Conservation (phyloP, 768 basidiomycete genomes). For the Myochromella boudieri region DNA sequence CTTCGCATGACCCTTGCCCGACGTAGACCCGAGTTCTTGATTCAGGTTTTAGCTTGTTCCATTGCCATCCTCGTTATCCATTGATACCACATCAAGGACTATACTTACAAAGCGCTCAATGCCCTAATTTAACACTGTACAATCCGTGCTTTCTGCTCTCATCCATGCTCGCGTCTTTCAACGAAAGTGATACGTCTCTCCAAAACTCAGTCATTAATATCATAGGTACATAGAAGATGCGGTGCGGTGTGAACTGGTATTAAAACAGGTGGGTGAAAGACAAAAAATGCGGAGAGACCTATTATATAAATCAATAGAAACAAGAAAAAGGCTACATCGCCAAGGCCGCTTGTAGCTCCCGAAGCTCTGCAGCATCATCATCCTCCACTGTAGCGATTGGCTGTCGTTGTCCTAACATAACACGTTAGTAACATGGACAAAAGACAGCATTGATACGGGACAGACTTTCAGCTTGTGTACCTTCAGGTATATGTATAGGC, state of each 20-base stretch:
- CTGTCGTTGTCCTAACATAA: conserved; percentile 26
- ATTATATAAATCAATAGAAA: conserved; percentile 19
- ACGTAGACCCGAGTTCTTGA: conserved; percentile 26
- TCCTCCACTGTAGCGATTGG: conserved; percentile 62
- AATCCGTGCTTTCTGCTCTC: conserved; percentile 7
- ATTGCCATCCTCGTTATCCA: conserved; percentile 25
- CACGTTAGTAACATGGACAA: background rate
- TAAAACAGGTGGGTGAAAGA: conserved; percentile 20
- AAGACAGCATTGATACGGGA: background rate
- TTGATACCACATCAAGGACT: conserved; percentile 32
- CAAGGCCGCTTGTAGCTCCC: conserved; percentile 83
- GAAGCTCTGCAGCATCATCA: conserved; percentile 90
- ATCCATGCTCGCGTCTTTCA: conserved; percentile 4
- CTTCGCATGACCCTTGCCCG: conserved; percentile 9
- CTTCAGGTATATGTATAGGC: conserved; percentile 80
- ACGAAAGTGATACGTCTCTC: conserved; percentile 1
- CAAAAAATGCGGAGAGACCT: conserved; percentile 19
- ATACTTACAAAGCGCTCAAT: conserved; percentile 19
- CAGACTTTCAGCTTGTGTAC: conserved; percentile 55
- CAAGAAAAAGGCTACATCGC: conserved; percentile 59
- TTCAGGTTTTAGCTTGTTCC: conserved; percentile 24
- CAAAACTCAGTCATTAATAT: conserved; percentile 23
- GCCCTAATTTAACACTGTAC: conserved; percentile 29
- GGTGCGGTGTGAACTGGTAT: conserved; percentile 16
- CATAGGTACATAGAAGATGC: conserved; percentile 25